phyloP scores from a whole-genome alignment of 371 early-diverging fungal species.

The Dichotomocladium elegans region DNA sequence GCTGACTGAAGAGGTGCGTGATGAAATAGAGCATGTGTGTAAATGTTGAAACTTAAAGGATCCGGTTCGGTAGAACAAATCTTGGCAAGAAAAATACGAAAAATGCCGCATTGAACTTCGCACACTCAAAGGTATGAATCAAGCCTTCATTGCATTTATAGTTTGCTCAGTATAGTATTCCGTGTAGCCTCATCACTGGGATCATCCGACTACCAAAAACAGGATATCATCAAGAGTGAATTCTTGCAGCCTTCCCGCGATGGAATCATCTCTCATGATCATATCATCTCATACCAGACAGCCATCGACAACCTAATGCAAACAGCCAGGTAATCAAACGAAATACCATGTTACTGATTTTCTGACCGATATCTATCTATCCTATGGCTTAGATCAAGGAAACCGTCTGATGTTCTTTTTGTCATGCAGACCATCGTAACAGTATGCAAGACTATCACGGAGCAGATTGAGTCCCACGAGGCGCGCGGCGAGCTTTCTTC shows the following conservation, averaged over 20 bases:
- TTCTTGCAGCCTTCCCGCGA: conserved; percentile 46
- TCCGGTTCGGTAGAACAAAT: conserved; percentile 16
- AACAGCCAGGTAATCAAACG: conserved; percentile 49
- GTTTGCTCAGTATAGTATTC: neutral
- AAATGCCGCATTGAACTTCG: conserved; percentile 42
- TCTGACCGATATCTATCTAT: neutral
- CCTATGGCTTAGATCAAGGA: conserved; percentile 63
- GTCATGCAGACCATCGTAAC: conserved; percentile 83
- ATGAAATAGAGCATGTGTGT: neutral
- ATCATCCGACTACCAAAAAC: conserved; percentile 35
- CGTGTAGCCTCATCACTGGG: conserved; percentile 1
- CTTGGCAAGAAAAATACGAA: conserved; percentile 50
- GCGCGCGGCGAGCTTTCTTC: conserved; percentile 20
- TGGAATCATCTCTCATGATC: conserved; percentile 67
- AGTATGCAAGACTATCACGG: conserved; percentile 78
- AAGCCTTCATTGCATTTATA: neutral
- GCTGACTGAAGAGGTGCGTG: conserved; percentile 29
- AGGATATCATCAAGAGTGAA: conserved; percentile 23
- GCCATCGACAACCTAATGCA: conserved; percentile 79
- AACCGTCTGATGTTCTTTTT: conserved; percentile 68
- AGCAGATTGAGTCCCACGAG: conserved; percentile 71
- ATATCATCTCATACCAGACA: conserved; percentile 71
- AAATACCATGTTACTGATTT: neutral
- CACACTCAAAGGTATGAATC: conserved; percentile 38
- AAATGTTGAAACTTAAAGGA: neutral